Base-by-base conservation (phyloP, 2,329 filamentous ascomycete genomes). In the Beauveria sp. region DNA sequence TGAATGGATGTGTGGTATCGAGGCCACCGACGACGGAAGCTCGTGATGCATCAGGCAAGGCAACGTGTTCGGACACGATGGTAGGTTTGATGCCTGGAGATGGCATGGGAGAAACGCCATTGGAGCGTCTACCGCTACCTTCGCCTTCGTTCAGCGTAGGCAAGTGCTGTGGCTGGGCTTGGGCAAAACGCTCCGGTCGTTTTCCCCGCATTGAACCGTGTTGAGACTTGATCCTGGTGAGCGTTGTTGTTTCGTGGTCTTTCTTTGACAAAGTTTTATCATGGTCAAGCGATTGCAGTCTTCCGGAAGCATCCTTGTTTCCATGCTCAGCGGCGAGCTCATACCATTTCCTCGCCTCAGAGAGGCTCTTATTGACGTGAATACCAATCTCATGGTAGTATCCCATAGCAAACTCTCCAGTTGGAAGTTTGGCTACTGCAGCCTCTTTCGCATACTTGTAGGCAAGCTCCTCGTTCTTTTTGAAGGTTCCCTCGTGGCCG, bases 311-410 rank as follows among this genome's bases (percentile, higher is more conserved):
- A 74, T 99, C 95, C 68, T 90, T 89, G 75, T 98, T 99, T 42
- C 93, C 95, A 69, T 93, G 91, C 38, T 90, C 88, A 34, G 92
- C 89, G 8, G 95, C 93, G 69, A 91, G 87, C 66, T 89, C 85
- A 72, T 99, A 99, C 95, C 95, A 99, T 65, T 82, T 86, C 65
- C 89, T 82, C 1, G 95, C 93, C 72, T 95, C 90, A 55, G 86
- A 83, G 48, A 97, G 76, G 71, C 93, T 90, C 66, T 91, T 89
- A n/a, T 86, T 84, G 26, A 96, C 89, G 70, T 92, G 88, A 71
- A 99, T 96, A 67, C 95, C 95, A 67, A 99, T 96, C 73, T 99
- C 95, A 72, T 95, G 86, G 77, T 98, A 99, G 75, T 99, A 99
- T 12, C 93, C 93, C 80, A 99, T 85, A 28, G 95, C 95, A 70